Evolutionary conservation across 805 yeast genomes (phyloP), one percentile per base, ranked within the genome.

Genomic region (Danielia reshetovae): DNA sequence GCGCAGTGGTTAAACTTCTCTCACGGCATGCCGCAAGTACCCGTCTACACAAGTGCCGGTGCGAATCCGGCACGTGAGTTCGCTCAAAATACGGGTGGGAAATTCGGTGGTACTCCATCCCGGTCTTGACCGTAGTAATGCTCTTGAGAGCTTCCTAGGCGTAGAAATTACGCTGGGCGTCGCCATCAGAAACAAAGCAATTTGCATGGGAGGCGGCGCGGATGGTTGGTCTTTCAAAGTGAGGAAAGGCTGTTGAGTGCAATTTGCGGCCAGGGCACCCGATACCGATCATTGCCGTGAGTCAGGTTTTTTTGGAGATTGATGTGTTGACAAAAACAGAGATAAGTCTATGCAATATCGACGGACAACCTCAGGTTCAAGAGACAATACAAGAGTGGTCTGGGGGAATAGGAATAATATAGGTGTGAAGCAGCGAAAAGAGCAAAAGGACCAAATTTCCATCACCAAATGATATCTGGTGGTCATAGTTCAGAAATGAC

Each of bases 81-180:
- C 24, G 32, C 22, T 34, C 27, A 17, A 37, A 50, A 45, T 16
- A 55, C 63, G 70, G 71, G 79, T 74, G 79, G 79, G 79, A 74
- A 74, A 74, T 74, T 74, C 79, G 79, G 79, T 74, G 79, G 66
- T 68, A 52, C 75, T 44, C 77, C 74, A 65, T 64, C 72, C 46
- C 36, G 40, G 42, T 30, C 34, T 27, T 24, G 45, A 42, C 35
- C 32, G 40, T 38, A 32, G 39, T 18, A 28, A 18, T 59, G 62
- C 77, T 73, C 78, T 54, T 72, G 79, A 74, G 79, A 73, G 78
- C 60, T 42, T 55, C 74, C 71, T 45, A 38, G 60, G 73, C 75
- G 78, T 63, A 75, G 53, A 70, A 29, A 35, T 31, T 65, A 62
- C 77, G 77, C 71, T 52, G 76, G 77, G 75, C 72, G 58, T 56